Conservation (phyloP, 805 yeast genomes). For the Aciculoconidium aculeatum region DNA sequence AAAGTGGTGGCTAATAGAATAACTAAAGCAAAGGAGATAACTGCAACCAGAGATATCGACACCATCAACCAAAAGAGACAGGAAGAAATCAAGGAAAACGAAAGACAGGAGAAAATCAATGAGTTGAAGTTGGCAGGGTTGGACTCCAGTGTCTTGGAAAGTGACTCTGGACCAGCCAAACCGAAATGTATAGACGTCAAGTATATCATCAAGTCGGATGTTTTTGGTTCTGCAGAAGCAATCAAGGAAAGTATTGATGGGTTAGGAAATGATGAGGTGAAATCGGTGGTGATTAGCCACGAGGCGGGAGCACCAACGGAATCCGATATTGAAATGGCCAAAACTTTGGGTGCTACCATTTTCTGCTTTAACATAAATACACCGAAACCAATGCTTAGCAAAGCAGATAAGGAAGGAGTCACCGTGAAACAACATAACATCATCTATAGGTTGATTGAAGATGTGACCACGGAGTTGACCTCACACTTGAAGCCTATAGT, state of each 20-base stretch:
- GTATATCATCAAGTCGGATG: constrained; percentile 84
- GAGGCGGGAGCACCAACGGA: constrained; percentile 74
- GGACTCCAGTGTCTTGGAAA: constrained; percentile 40
- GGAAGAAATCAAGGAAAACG: constrained; percentile 46
- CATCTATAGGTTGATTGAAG: constrained; percentile 83
- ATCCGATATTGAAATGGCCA: constrained; percentile 36
- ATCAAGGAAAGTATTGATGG: constrained; percentile 73
- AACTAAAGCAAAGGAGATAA: constrained; percentile 45
- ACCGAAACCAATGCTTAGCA: constrained; percentile 54
- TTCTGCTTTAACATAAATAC: constrained; percentile 72
- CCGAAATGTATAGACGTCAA: constrained; percentile 29
- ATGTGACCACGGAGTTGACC: constrained; percentile 62
- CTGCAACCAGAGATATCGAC: constrained; percentile 61
- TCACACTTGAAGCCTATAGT: constrained; percentile 56
- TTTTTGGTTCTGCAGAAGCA: constrained; percentile 93
- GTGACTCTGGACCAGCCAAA: constrained; percentile 20
- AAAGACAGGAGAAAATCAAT: constrained; percentile 47
- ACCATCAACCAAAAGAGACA: constrained; percentile 63
- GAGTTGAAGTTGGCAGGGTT: constrained; percentile 61
- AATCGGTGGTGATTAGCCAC: constrained; percentile 58
- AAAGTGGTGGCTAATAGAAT: constrained; percentile 63
- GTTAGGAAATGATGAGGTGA: constrained; percentile 84
- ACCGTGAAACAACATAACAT: constrained; percentile 62
- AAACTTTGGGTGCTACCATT: constrained; percentile 53
- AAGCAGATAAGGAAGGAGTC: constrained; percentile 56